Base-by-base conservation (phyloP, 331 rosid species). In the Prunus yedoensis region DNA sequence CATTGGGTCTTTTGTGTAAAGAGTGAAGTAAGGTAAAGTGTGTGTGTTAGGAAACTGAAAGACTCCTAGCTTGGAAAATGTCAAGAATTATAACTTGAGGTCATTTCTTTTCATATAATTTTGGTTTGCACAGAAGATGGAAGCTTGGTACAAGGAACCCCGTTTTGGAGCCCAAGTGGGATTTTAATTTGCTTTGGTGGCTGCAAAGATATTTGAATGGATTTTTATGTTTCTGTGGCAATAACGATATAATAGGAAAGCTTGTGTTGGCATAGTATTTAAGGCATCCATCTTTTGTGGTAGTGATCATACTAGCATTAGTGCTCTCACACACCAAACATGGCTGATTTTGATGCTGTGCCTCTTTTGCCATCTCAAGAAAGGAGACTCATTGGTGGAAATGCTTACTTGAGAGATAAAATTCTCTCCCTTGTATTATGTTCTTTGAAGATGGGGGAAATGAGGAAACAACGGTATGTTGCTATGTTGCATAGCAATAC, bases 171-270 rank as follows among this genome's bases (percentile, higher is more conserved):
- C 32, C 11, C 13, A 4, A 9, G 25, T 64, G 5, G 23, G 38
- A 17, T 35, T 38, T 47, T 10, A 35, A 64, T 64, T 35, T 10
- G 12, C 8, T 6, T 30, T 7, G 17, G 27, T 65, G 45, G 13
- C 25, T 17, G 68, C 68, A 30, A 30, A 64, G 50, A 64, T 45
- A 62, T 62, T 62, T 62, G 45, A 45, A 62, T 32, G 68, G 23
- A 62, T 15, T 16, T 8, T 32, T 30, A 10, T 17, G 68, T 32
- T 9, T 17, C 23, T 30, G 46, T 25, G 47, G 15, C 46, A 32
- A 9, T 30, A 63, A 32, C 8, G 23, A 3, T 63, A 27, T 15
- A 43, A 27, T 68, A 4, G 43, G 41, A 68, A 66, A 46, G 32
- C 20, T 68, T 47, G 73, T 2, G 16, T 15, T 47, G 58, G 5